Evolutionary conservation across 2,329 filamentous ascomycete genomes (phyloP).

Genomic region (Mycocentrospora acerina): DNA sequence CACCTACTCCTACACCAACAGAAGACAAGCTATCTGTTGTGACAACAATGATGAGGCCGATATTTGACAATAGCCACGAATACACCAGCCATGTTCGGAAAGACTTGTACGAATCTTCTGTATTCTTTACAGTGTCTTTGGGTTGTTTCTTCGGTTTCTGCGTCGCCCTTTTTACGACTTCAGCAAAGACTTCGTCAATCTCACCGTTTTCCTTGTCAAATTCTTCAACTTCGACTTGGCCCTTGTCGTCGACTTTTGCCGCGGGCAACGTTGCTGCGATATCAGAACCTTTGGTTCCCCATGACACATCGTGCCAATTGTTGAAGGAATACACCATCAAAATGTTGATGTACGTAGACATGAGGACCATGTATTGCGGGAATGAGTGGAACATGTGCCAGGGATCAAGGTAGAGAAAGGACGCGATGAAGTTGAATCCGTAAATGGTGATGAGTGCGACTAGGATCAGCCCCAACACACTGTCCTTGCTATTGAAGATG

Average conservation of each 20-base stretch:
- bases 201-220: conserved; percentile 93
- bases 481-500: conserved; percentile 68
- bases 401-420: conserved; percentile 92
- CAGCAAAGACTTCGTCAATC: conserved; percentile 92
- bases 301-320: conserved; percentile 99
- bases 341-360: conserved; percentile 97
- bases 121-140: too few species aligned
- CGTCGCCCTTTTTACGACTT: conserved; percentile 82
- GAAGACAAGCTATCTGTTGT: conserved; percentile 10
- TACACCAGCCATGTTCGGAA: conserved; percentile 12
- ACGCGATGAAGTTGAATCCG: conserved; percentile 89
- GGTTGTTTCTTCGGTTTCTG: background rate
- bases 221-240: conserved; percentile 74
- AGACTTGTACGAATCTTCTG: conserved; percentile 7
- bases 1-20: conserved; percentile 8
- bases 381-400: conserved; percentile 99
- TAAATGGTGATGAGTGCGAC: conserved; percentile 88
- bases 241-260: conserved; percentile 77
- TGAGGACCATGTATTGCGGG: conserved; percentile 84
- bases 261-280: conserved; percentile 89
- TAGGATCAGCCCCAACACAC: conserved; percentile 83
- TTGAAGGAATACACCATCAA: conserved; percentile 98
- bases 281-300: conserved; percentile 97
- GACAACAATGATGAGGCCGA: conserved; percentile 7
- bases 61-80: conserved; percentile 13